Evolutionary conservation across 23 red algal genomes (phyloP).

Genomic region (Gracilaria caudata): DNA sequence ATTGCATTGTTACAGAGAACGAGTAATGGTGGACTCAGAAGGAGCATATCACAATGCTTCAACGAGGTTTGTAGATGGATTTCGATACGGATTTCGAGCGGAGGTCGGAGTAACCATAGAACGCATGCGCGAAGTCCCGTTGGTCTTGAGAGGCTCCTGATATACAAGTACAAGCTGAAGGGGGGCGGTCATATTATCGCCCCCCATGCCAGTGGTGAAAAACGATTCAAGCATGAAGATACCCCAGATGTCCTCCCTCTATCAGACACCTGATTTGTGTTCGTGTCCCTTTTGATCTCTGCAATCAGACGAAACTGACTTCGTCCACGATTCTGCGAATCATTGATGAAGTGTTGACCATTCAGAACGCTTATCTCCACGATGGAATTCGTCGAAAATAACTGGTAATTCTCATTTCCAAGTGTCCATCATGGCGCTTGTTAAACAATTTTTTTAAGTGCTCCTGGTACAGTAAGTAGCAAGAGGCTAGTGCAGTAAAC

Average conservation of each 20-base stretch:
- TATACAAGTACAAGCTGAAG: conserved; percentile 96
- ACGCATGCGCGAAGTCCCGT: conserved; percentile 95
- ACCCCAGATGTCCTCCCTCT: conserved; percentile 24
- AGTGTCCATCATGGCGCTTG: too few species aligned
- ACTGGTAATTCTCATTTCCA: too few species aligned
- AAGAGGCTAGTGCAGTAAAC: too few species aligned
- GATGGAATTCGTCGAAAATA: background rate
- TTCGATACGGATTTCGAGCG: conserved; percentile 96
- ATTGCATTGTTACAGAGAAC: conserved; percentile 92
- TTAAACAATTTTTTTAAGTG: too few species aligned
- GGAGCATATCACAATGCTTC: conserved; percentile 97
- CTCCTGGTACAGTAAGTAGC: too few species aligned
- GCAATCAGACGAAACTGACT: background rate
- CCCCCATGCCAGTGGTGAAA: conserved; percentile 75
- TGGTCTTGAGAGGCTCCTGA: conserved; percentile 92
- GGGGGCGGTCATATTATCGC: conserved; percentile 87
- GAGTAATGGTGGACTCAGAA: conserved; percentile 87
- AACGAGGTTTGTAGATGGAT: conserved; percentile 98
- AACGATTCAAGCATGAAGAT: conserved; percentile 82
- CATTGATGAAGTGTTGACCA: background rate
- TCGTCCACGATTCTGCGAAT: background rate
- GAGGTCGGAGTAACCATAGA: conserved; percentile 96
- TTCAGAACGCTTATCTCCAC: background rate
- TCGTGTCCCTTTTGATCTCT: background rate
- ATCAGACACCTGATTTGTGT: background rate